Conservation (phyloP, 2,329 filamentous ascomycete genomes). For the Calonectria fujianensis region DNA sequence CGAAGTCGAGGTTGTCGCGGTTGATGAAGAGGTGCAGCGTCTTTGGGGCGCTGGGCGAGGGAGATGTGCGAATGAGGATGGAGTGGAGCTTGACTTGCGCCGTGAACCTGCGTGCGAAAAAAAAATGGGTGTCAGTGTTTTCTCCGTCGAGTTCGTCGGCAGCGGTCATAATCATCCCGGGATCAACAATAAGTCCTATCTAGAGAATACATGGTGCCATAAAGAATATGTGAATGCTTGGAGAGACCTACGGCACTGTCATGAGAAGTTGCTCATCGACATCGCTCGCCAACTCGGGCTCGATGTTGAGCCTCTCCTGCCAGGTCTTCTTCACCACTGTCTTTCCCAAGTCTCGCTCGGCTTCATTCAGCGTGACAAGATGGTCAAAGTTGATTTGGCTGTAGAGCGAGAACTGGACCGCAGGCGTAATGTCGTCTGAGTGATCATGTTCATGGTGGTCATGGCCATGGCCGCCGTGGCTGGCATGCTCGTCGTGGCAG, state of each 20-base stretch:
- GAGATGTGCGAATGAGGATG: slow-evolving; percentile 88
- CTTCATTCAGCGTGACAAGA: slow-evolving; percentile 90
- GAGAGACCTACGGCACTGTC: slow-evolving; percentile 83
- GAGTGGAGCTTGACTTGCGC: slow-evolving; percentile 95
- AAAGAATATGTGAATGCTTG: background rate
- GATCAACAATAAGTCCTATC: background rate
- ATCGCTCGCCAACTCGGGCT: slow-evolving; percentile 88
- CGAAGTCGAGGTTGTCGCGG: slow-evolving; percentile 90
- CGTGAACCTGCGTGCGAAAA: slow-evolving; percentile 80
- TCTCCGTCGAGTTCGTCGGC: background rate
- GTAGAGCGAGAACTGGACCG: slow-evolving; percentile 92
- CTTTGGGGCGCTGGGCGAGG: slow-evolving; percentile 81
- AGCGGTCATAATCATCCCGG: background rate
- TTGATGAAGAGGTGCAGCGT: slow-evolving; percentile 94
- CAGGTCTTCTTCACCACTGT: slow-evolving; percentile 93
- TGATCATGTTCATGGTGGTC: slow-evolving; percentile 84
- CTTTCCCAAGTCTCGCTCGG: slow-evolving; percentile 79
- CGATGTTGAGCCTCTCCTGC: slow-evolving; percentile 82
- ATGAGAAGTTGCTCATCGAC: slow-evolving; percentile 96
- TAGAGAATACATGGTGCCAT: background rate
- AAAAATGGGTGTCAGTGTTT: slow-evolving; percentile 2
- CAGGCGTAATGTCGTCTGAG: slow-evolving; percentile 92
- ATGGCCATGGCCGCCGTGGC: slow-evolving; percentile 73
- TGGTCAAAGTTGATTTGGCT: slow-evolving; percentile 92
- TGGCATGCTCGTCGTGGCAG: slow-evolving; percentile 71